phyloP scores from a whole-genome alignment of 371 early-diverging fungal species.

The Blakeslea trispora region DNA sequence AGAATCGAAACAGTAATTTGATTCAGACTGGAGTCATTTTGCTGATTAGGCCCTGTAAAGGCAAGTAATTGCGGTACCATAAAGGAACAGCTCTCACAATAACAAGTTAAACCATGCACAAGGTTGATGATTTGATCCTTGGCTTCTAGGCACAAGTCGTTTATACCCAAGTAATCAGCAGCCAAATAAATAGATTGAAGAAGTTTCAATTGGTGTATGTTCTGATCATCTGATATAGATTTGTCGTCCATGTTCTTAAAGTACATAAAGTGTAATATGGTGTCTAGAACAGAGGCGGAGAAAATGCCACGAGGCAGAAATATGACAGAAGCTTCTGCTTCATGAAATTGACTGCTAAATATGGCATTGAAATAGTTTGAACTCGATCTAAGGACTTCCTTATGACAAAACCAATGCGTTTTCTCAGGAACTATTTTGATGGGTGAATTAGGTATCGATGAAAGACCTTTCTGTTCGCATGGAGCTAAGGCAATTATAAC shows the following conservation, averaged over 20 bases:
- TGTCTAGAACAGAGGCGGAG: slow-evolving; percentile 27
- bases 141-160: slow-evolving; percentile 19
- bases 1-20: slow-evolving; percentile 21
- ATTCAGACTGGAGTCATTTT: slow-evolving; percentile 19
- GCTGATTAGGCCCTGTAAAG: slow-evolving; percentile 23
- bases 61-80: slow-evolving; percentile 24
- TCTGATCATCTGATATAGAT: slow-evolving; percentile 16
- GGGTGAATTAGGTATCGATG: slow-evolving; percentile 4
- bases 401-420: slow-evolving; percentile 38
- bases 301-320: slow-evolving; percentile 40
- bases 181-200: slow-evolving; percentile 31
- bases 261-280: slow-evolving; percentile 39
- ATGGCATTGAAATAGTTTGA: slow-evolving; percentile 45
- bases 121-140: slow-evolving; percentile 19
- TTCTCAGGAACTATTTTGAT: slow-evolving; percentile 18
- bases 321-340: slow-evolving; percentile 37
- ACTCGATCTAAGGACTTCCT: slow-evolving; percentile 31
- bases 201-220: slow-evolving; percentile 9
- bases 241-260: slow-evolving; percentile 17
- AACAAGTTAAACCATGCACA: slow-evolving; percentile 30
- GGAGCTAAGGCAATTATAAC: slow-evolving; percentile 34
- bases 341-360: slow-evolving; percentile 42
- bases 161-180: slow-evolving; percentile 42
- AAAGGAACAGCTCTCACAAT: slow-evolving; percentile 27
- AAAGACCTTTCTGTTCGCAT: slow-evolving; percentile 2